phyloP scores from a whole-genome alignment of 75 land plant species.

The Larix kaempferi region DNA sequence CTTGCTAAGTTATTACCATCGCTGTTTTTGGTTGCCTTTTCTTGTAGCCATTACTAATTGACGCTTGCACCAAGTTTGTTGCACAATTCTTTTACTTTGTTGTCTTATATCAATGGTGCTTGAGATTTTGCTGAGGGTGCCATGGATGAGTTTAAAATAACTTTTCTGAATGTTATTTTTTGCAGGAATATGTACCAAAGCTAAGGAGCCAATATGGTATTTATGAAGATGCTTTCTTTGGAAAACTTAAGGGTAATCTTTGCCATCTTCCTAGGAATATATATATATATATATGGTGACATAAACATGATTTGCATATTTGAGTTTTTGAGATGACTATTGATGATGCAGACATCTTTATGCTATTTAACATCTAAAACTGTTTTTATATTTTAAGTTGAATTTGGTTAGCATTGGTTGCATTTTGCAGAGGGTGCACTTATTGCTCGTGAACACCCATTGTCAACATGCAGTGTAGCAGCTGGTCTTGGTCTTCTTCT shows the following conservation, averaged over 20 bases:
- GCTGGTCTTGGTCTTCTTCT: conserved; percentile 36
- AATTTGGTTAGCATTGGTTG: conserved; percentile 5
- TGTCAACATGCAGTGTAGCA: conserved; percentile 29
- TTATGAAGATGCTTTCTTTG: conserved; percentile 57
- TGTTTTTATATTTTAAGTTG: not conserved
- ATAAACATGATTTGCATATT: not conserved
- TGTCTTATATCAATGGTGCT: not conserved
- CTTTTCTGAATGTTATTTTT: not conserved
- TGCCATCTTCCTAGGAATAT: not conserved
- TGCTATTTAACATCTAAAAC: not conserved
- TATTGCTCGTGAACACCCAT: conserved; percentile 38
- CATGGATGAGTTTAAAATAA: not conserved
- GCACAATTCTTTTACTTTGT: not conserved
- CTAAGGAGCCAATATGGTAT: conserved; percentile 20
- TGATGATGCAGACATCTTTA: not conserved
- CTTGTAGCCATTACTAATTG: not conserved
- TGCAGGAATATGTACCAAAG: conserved; percentile 39
- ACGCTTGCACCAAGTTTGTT: not conserved
- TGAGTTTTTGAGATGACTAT: not conserved
- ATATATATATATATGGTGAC: no score
- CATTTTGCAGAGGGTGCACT: conserved; percentile 37
- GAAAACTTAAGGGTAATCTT: conserved; percentile 47
- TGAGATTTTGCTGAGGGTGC: not conserved
- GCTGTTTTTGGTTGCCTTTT: no score
- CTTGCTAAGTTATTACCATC: no score